Base-by-base conservation (phyloP, 1,284 basidiomycete genomes). In the Wolfiporia cocos region DNA sequence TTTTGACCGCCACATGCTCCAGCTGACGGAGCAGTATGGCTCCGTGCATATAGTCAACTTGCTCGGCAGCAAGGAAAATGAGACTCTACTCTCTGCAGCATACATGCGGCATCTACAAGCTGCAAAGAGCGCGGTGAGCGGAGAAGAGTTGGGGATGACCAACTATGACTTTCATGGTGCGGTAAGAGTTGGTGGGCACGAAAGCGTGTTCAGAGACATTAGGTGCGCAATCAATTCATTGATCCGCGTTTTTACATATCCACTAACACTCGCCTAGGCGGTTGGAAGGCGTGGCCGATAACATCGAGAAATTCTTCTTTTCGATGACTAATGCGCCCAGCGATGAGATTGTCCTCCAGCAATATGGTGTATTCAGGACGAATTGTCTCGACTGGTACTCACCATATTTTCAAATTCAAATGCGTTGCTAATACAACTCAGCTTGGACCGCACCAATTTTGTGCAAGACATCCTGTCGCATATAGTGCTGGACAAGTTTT, bases 391-490 rank as follows among this genome's bases (percentile, higher is more conserved):
- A 98, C 61, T 97, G 93, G 92, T 92, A 54, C 50, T 73, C 3
- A n/a, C n/a, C 9, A 32, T 20, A 35, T 15, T 29, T 2, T 39
- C 12, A 14, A 3, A 17, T n/a, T 39, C 14, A 22, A 33, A 37
- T 48, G 36, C 17, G 23, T 18, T 1, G 11, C 34, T 26, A 15
- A 24, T 30, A 22, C n/a, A 11, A 2, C 18, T 4, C 51, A 94
- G 92, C 61, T 69, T 98, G 48, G 95, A 98, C 59, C 83, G 96
- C 29, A 99, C 96, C n/a, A 99, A 99, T 61, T 96, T 96, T 51
- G 81, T 97, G 1, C 88, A 98, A 65, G 94, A 97, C 55, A 89
- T 95, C 47, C 69, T 96, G 31, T 93, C 91, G 1, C 76, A 83
- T 4, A 76, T 76, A 23, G 78, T 81, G 0, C 69, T 95, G 10